Base-by-base conservation (phyloP, 139 green algal species). In the Edaphochlamys debaryana region DNA sequence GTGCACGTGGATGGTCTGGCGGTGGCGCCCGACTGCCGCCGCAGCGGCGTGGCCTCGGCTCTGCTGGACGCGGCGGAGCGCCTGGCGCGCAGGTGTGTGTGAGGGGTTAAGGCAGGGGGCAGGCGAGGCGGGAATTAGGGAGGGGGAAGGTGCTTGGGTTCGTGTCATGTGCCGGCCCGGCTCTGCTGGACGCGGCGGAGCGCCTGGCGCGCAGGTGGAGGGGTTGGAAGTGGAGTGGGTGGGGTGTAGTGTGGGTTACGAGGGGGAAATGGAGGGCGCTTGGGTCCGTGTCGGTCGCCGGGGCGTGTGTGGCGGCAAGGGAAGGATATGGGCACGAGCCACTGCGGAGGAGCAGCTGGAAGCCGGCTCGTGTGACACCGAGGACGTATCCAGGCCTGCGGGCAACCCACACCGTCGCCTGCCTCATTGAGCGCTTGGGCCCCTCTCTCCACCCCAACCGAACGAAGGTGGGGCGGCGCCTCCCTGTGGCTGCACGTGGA, bases 401-500 rank as follows among this genome's bases (percentile, higher is more conserved):
- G n/a, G n/a, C n/a, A n/a, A n/a, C n/a, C n/a, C n/a, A n/a, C n/a
- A n/a, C n/a, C n/a, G n/a, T n/a, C n/a, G n/a, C n/a, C n/a, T 45
- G 34, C 6, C 4, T 7, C 5, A 8, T 45, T 8, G 9, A 30
- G 9, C 2, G 23, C 20, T 29, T 8, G 13, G 2, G 64, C 34
- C 27, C 34, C 7, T 40, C 48, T 69, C 17, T 9, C n/a, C 62
- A 40, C 62, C 62, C 30, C 19, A 41, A 13, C 30, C n/a, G 4
- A 40, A 1, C 37, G 50, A 52, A 66, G 70, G 54, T 87, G 82
- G 82, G 82, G 82, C 36, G 30, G 64, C 25, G 29, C 4, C 9
- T 87, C 82, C 7, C 64, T 87, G 23, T 87, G 82, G 82, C 48
- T 87, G 37, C 70, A 82, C 48, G 72, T 68, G 32, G 73, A 75